Evolutionary conservation across 441 rosid species (phyloP).

Genomic region (Adansonia gregorii): DNA sequence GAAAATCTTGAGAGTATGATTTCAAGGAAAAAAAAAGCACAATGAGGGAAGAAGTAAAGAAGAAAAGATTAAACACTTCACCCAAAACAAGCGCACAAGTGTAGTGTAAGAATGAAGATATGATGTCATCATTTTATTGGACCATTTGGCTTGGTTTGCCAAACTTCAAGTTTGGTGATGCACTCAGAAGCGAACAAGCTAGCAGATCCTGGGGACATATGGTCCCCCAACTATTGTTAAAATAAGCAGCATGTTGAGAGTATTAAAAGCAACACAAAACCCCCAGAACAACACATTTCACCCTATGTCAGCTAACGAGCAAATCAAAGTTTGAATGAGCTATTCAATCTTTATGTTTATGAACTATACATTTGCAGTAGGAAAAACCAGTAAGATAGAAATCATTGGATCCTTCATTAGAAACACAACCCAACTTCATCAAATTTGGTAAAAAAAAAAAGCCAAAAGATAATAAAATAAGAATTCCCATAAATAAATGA

Average conservation of each 20-base stretch:
- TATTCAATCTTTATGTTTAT: constrained; percentile 25
- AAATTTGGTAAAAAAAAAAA: background rate
- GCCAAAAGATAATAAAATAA: background rate
- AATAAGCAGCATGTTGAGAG: background rate
- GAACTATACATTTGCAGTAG: constrained; percentile 20
- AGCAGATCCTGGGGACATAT: constrained; percentile 27
- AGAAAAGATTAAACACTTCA: background rate
- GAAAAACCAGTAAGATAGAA: constrained; percentile 24
- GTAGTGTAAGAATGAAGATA: background rate
- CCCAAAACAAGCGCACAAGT: background rate
- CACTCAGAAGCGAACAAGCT: constrained; percentile 26
- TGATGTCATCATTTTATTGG: background rate
- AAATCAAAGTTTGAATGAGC: constrained; percentile 18
- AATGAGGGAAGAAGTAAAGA: background rate
- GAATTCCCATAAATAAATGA: constrained; percentile 1
- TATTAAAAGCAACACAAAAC: constrained; percentile 28
- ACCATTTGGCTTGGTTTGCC: constrained; percentile 7
- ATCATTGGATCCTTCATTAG: constrained; percentile 39
- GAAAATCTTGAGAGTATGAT: background rate
- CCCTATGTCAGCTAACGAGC: constrained; percentile 18
- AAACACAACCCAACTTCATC: constrained; percentile 25
- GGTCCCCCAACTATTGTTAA: constrained; percentile 38
- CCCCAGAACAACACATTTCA: constrained; percentile 24
- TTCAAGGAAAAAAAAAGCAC: background rate
- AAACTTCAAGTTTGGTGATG: background rate